Evolutionary conservation across 2,329 filamentous ascomycete species (phyloP), one percentile per base, ranked within the genome.

Genomic region (Passalora sequoiae): DNA sequence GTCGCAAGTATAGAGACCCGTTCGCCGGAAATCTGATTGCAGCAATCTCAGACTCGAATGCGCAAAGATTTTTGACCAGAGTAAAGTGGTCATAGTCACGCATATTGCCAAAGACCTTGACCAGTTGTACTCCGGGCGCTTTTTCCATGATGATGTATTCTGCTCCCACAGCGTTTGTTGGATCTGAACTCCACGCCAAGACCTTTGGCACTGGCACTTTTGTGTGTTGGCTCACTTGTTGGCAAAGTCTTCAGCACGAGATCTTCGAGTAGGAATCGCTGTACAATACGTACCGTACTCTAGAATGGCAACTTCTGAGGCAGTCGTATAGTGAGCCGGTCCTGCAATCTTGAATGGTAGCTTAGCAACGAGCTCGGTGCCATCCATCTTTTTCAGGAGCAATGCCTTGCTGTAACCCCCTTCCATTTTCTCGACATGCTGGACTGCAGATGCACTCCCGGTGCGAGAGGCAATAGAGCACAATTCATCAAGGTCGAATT

Each of bases 281-380:
- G 37, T 19, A 27, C 32, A 24, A 25, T 38, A 32, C 12, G 25
- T 27, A 6, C 20, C 41, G 22, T 44, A 39, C 7, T 44, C 42
- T 28, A 44, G 39, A 5, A 36, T 44, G 25, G 42, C 42, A 12
- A 44, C 42, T 40, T 44, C 36, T 46, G 61, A 66, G 5, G 64
- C 64, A 17, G 63, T 67, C 6, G 60, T 65, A 22, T 58, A 61
- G 44, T 63, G 62, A 22, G 57, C 45, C 25, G 49, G 20, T 4
- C 65, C 64, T 46, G 62, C 60, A 50, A 64, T 65, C 13, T 61
- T 62, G 47, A 63, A 63, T 3, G 62, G 64, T 13, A 68, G 43
- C 51, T 64, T 67, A 6, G 61, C 65, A 15, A 67, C 54, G 4
- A 66, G 56, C 48, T 63, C 44, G 37, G 50, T 51, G 8, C 61